A percentile compares a stretch with the other conserved stretches of the same genome.
These are phyloP conservation scores for Cordyceps javanica DNA, from an alignment of 2,329 filamentous ascomycete species.

Conservation along the genomic window DNA sequence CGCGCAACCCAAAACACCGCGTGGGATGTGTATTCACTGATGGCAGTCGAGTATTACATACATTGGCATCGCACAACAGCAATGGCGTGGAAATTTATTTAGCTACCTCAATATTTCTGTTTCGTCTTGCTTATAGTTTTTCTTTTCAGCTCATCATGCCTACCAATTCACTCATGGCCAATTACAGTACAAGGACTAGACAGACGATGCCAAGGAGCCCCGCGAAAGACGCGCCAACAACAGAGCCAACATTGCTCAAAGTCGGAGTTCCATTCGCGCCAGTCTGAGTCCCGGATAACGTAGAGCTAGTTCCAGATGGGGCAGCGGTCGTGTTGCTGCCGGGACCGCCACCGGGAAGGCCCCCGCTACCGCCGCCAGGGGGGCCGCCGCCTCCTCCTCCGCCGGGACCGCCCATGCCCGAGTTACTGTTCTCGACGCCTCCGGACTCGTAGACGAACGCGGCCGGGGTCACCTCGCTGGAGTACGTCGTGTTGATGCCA, in stretches of 20 bases:
- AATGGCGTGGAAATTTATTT: too few species aligned
- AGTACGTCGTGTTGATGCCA: constrained; percentile 36
- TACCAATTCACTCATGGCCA: too few species aligned
- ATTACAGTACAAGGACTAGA: not conserved
- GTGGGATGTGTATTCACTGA: too few species aligned
- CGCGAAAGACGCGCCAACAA: not conserved
- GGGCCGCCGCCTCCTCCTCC: constrained; percentile 11
- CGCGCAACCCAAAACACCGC: too few species aligned
- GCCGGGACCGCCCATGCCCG: constrained; percentile 15
- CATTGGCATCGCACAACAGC: too few species aligned
- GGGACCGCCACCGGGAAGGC: not conserved
- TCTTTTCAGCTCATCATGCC: too few species aligned
- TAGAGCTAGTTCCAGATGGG: not conserved
- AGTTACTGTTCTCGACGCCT: constrained; percentile 25
- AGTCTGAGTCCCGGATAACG: not conserved
- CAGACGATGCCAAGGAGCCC: not conserved
- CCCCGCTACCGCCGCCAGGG: not conserved
- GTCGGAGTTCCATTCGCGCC: not conserved
- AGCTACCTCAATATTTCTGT: too few species aligned
- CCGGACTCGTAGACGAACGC: constrained; percentile 26
- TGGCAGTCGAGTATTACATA: too few species aligned
- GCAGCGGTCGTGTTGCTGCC: not conserved
- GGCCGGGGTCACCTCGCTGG: constrained; percentile 23
- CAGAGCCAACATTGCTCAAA: not conserved
- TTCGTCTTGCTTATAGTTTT: too few species aligned